Conservation (phyloP, 257 asterid species). For the Gardenia jasminoides region DNA sequence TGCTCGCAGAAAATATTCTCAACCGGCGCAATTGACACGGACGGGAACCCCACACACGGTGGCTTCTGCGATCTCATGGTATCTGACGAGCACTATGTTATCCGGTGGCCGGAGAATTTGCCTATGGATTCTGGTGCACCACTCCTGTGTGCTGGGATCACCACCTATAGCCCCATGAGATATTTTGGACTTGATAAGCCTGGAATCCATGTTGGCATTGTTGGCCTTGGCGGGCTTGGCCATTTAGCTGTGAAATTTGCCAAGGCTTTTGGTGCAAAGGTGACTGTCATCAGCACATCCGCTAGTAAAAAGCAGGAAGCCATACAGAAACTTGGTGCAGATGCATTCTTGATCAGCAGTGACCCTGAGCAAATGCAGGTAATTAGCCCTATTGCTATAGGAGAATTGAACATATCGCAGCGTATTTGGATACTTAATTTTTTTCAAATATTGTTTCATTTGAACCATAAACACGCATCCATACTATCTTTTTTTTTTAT, state of each 20-base stretch:
- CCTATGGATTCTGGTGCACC: conserved; percentile 45
- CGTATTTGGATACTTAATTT: too few species aligned
- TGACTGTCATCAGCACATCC: conserved; percentile 44
- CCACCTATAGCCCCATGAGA: conserved; percentile 41
- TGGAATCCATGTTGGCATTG: conserved; percentile 38
- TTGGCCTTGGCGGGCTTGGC: conserved; percentile 53
- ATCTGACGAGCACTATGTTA: conserved; percentile 31
- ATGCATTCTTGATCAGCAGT: conserved; percentile 39
- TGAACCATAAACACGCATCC: too few species aligned
- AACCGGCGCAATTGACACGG: conserved; percentile 7
- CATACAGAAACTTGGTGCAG: conserved; percentile 37
- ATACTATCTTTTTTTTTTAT: too few species aligned
- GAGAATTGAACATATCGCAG: too few species aligned
- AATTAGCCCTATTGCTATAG: not conserved
- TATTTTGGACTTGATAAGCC: conserved; percentile 43
- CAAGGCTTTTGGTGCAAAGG: conserved; percentile 43
- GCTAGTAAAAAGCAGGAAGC: conserved; percentile 42
- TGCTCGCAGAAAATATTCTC: conserved; percentile 1
- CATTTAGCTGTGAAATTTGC: conserved; percentile 49
- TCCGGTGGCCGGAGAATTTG: conserved; percentile 42
- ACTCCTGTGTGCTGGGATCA: conserved; percentile 46
- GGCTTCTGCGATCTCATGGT: conserved; percentile 43
- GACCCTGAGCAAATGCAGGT: conserved; percentile 45
- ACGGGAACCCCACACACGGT: conserved; percentile 36
- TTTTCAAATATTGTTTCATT: too few species aligned